A percentile compares a stretch with the other conserved stretches of the same genome.
phyloP scores from a whole-genome alignment of 169 alveolate genomes.

The Plasmodium inui region DNA sequence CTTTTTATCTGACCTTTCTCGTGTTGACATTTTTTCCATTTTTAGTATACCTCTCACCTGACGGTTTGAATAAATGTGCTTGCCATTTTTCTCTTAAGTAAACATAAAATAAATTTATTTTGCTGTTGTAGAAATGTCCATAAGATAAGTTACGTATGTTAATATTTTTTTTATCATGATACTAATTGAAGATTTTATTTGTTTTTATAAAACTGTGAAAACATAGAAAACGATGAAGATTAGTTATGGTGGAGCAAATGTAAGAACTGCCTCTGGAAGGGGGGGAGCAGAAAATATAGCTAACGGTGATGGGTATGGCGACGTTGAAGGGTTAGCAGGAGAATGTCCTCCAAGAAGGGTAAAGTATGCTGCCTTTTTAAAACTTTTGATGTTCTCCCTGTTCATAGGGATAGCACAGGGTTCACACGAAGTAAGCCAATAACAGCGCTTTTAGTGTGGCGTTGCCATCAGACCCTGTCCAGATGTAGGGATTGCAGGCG shows the following conservation, averaged over 20 bases:
- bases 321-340: not conserved
- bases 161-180: not conserved
- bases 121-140: not conserved
- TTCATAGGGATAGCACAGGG: not conserved
- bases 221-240: not conserved
- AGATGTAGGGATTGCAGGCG: not conserved
- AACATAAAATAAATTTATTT: no score
- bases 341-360: not conserved
- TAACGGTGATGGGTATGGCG: not conserved
- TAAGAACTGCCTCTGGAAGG: not conserved
- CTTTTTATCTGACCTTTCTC: not conserved
- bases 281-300: not conserved
- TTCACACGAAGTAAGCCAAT: not conserved
- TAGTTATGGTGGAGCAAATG: not conserved
- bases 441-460: not conserved
- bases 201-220: not conserved
- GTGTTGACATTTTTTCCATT: not conserved
- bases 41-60: not conserved
- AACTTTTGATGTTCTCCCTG: not conserved
- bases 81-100: not conserved
- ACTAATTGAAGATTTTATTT: not conserved
- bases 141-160: not conserved
- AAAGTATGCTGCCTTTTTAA: not conserved
- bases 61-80: not conserved
- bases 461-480: not conserved